Evolutionary conservation across 2,329 filamentous ascomycete genomes (phyloP).

Genomic region (Nemania sp.): DNA sequence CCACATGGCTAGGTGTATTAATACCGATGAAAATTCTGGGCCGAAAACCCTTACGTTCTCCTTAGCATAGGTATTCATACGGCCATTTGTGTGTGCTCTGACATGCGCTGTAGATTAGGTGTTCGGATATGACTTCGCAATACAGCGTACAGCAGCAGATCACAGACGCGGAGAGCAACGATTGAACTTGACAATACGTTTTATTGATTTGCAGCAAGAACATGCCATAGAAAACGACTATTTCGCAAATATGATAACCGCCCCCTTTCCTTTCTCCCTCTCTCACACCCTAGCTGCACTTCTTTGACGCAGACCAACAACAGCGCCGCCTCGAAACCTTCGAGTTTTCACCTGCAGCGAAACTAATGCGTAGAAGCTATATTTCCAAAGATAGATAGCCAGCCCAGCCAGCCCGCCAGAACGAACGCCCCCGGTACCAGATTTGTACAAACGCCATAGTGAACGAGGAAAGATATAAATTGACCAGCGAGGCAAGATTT

Average conservation of each 20-base stretch:
- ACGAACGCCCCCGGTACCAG: neutral
- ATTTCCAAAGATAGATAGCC: too few species aligned
- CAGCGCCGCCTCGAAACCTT: neutral
- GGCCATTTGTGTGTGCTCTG: too few species aligned
- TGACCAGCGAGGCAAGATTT: slow-evolving; percentile 16
- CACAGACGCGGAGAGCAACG: neutral
- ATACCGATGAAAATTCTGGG: too few species aligned
- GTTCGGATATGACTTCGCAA: neutral
- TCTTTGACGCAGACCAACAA: too few species aligned
- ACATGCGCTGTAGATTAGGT: too few species aligned
- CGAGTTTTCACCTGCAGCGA: neutral
- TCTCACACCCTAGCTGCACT: too few species aligned
- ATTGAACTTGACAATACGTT: neutral
- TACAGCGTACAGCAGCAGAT: too few species aligned
- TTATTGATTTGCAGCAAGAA: slow-evolving; percentile 22
- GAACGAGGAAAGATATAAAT: neutral
- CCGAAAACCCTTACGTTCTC: too few species aligned
- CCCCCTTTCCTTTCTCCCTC: too few species aligned
- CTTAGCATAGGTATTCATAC: too few species aligned
- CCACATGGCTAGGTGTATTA: too few species aligned
- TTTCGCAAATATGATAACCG: slow-evolving; percentile 26
- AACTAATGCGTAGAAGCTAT: slow-evolving; percentile 13
- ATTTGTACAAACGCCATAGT: slow-evolving; percentile 13
- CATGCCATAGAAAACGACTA: slow-evolving; percentile 21
- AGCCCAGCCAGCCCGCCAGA: neutral